Conservation (phyloP, 1,139 yeast species). For the Candida sojae region DNA sequence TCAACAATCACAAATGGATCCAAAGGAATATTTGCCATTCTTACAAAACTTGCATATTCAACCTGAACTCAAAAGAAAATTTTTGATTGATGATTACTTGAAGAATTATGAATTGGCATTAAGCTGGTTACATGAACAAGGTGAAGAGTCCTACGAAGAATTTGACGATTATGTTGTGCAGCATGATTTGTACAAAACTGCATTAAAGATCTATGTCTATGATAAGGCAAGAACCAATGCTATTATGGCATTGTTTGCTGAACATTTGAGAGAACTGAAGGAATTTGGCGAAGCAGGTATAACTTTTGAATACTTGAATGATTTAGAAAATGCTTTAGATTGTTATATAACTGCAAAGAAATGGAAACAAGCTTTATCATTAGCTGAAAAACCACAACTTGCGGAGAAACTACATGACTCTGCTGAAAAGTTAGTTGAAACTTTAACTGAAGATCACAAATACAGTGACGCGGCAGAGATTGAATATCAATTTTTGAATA, state of each 20-base stretch:
- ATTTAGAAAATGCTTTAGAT: constrained; percentile 62
- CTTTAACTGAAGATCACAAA: constrained; percentile 67
- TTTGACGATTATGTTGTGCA: constrained; percentile 66
- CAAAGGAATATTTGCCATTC: constrained; percentile 94
- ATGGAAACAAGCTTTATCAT: constrained; percentile 83
- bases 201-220: constrained; percentile 63
- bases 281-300: constrained; percentile 74
- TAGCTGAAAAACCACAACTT: constrained; percentile 46
- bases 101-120: constrained; percentile 70
- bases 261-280: constrained; percentile 52
- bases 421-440: constrained; percentile 59
- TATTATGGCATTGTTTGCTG: constrained; percentile 66
- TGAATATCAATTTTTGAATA: constrained; percentile 59
- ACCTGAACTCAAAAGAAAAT: constrained; percentile 64
- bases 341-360: constrained; percentile 67
- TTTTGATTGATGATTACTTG: constrained; percentile 78
- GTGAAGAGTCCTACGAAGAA: constrained; percentile 52
- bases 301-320: constrained; percentile 68
- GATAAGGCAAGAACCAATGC: constrained; percentile 54
- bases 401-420: constrained; percentile 36
- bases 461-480: constrained; percentile 86
- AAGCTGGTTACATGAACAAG: constrained; percentile 59
- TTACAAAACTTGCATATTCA: constrained; percentile 76
- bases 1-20: constrained; percentile 96
- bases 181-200: constrained; percentile 75